Conservation (phyloP, 257 asterid genomes). For the Ocimum tenuiflorum region DNA sequence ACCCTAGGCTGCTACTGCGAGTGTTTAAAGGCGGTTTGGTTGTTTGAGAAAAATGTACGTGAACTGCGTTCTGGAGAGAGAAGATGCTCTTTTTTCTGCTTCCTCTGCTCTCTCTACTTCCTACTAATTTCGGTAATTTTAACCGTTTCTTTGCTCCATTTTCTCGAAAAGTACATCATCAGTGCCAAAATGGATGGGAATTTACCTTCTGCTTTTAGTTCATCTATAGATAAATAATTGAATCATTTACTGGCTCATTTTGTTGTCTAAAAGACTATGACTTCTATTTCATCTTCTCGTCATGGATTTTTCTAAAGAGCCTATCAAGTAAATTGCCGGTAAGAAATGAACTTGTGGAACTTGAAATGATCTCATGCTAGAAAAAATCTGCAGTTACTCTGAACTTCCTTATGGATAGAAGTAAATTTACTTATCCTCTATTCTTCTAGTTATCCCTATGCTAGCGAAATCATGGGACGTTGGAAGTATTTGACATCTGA, state of each 20-base stretch:
- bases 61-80: constrained; percentile 44
- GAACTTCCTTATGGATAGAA: neutral
- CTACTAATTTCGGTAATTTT: constrained; percentile 47
- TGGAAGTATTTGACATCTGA: neutral
- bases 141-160: neutral
- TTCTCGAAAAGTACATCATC: neutral
- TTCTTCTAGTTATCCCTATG: neutral
- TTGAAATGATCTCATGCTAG: neutral
- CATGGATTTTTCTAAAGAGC: neutral
- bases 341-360: neutral
- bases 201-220: neutral
- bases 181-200: neutral
- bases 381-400: neutral
- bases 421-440: neutral
- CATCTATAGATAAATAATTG: neutral
- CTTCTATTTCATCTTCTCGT: neutral
- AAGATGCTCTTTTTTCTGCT: constrained; percentile 64
- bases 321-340: neutral
- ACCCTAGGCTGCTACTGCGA: constrained; percentile 33
- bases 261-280: neutral
- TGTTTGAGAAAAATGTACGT: constrained; percentile 44
- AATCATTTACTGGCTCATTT: neutral
- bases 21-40: constrained; percentile 24
- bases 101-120: constrained; percentile 49
- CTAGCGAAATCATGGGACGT: neutral